Evolutionary conservation across 257 asterid genomes (phyloP).

Genomic region (Solanum chiquidenum): DNA sequence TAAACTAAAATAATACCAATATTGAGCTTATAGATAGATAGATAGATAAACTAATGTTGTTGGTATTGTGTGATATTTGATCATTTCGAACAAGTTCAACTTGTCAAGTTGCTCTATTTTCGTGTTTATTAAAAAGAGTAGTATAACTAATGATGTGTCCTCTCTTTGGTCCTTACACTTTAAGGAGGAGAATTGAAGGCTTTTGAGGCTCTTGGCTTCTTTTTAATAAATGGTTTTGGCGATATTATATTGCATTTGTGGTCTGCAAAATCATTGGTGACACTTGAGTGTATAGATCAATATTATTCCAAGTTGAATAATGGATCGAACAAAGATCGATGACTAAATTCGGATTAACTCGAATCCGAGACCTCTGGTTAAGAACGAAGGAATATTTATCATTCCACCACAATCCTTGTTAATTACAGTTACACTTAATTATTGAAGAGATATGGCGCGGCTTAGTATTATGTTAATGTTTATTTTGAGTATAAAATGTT

Average conservation of each 20-base stretch:
- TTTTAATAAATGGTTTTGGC: neutral
- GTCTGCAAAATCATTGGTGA: neutral
- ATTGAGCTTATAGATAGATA: neutral
- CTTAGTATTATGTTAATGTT: too few species aligned
- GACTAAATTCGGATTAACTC: too few species aligned
- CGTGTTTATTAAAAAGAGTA: neutral
- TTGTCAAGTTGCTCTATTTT: neutral
- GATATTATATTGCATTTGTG: neutral
- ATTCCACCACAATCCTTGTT: too few species aligned
- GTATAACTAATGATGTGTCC: neutral
- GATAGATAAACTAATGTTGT: neutral
- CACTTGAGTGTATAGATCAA: neutral
- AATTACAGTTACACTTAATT: too few species aligned
- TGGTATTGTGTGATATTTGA: neutral
- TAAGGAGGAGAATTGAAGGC: neutral
- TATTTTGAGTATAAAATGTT: too few species aligned
- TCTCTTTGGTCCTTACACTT: neutral
- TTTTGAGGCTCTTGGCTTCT: neutral
- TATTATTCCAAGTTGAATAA: neutral
- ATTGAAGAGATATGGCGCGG: too few species aligned
- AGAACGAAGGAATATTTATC: too few species aligned
- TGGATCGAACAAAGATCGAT: too few species aligned
- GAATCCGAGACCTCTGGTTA: too few species aligned
- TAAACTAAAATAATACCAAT: neutral
- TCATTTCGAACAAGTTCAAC: neutral